Evolutionary conservation across 805 yeast species (phyloP).

Genomic region (Cyberlindnera euphorbiae): DNA sequence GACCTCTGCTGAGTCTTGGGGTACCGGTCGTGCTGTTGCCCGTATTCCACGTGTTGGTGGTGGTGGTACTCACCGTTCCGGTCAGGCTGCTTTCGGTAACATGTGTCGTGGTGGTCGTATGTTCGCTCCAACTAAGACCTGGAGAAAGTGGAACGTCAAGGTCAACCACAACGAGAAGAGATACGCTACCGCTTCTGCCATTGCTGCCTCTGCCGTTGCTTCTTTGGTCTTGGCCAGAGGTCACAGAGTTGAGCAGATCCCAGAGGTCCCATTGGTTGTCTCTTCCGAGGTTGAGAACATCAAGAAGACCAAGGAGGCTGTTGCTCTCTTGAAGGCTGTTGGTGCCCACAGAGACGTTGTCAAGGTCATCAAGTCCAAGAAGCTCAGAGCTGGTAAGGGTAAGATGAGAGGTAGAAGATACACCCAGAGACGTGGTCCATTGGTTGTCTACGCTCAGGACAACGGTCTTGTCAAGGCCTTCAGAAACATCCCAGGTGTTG

Average conservation of each 20-base stretch:
- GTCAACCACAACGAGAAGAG: constrained; percentile 99
- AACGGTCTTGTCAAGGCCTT: constrained; percentile 97
- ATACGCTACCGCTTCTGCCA: constrained; percentile 99
- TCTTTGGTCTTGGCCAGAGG: constrained; percentile 99
- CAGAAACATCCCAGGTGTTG: constrained; percentile 99
- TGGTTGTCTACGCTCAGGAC: constrained; percentile 97
- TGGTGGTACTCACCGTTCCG: constrained; percentile 99
- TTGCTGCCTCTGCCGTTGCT: constrained; percentile 98
- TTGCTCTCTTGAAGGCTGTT: constrained; percentile 94
- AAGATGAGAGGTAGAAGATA: constrained; percentile 99
- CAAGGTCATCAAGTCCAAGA: constrained; percentile 98
- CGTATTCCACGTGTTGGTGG: constrained; percentile 99
- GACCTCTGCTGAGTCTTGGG: constrained; percentile 99
- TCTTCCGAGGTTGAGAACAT: constrained; percentile 88
- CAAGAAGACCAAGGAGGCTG: constrained; percentile 97
- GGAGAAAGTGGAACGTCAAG: constrained; percentile 99
- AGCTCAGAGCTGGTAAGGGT: constrained; percentile 99
- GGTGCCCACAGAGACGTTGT: constrained; percentile 98
- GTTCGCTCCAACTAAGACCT: constrained; percentile 99
- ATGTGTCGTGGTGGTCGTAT: constrained; percentile 99
- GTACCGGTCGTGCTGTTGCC: constrained; percentile 99
- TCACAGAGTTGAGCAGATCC: constrained; percentile 97
- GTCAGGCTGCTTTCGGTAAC: constrained; percentile 99
- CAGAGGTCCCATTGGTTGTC: constrained; percentile 98
- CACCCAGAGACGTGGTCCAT: constrained; percentile 99